Evolutionary conservation across 164 flowering plant genomes (phyloP).

Genomic region (Macadamia tetraphylla): DNA sequence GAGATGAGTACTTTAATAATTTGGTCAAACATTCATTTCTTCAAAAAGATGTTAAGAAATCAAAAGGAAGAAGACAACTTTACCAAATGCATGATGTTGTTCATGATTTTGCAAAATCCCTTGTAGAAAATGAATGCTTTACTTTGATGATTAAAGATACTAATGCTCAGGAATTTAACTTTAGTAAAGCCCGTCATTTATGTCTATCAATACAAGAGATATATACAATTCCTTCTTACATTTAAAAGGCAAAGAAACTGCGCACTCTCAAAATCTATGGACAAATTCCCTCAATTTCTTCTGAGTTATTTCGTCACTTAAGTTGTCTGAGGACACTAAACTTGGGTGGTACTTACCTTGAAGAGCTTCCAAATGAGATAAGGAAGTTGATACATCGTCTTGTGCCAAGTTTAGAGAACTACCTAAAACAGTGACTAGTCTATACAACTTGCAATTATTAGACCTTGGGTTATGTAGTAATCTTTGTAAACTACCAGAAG

Average conservation of each 20-base stretch:
- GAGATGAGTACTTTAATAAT: too few species aligned
- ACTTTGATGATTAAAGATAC: too few species aligned
- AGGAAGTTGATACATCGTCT: constrained; percentile 14
- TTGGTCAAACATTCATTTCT: too few species aligned
- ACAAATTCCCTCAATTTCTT: background rate
- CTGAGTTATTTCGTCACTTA: background rate
- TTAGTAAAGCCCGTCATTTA: too few species aligned
- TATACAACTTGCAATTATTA: constrained; percentile 13
- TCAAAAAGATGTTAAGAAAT: too few species aligned
- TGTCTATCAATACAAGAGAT: too few species aligned
- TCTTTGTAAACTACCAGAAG: constrained; percentile 10
- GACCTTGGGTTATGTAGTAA: background rate
- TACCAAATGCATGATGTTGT: too few species aligned
- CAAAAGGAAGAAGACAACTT: too few species aligned
- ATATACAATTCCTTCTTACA: background rate
- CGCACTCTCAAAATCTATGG: constrained; percentile 1
- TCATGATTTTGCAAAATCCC: too few species aligned
- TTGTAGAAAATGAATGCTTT: too few species aligned
- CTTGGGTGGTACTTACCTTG: background rate
- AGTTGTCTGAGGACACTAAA: constrained; percentile 12
- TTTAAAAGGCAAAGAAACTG: background rate
- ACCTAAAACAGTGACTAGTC: constrained; percentile 5
- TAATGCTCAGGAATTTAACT: too few species aligned
- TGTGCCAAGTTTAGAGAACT: background rate
- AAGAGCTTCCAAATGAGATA: constrained; percentile 1